Percentiles rank a stretch among this genome's conserved stretches.
Evolutionary conservation across 106 monocot species (phyloP).

Genomic region (Phalaenopsis aphrodite): DNA sequence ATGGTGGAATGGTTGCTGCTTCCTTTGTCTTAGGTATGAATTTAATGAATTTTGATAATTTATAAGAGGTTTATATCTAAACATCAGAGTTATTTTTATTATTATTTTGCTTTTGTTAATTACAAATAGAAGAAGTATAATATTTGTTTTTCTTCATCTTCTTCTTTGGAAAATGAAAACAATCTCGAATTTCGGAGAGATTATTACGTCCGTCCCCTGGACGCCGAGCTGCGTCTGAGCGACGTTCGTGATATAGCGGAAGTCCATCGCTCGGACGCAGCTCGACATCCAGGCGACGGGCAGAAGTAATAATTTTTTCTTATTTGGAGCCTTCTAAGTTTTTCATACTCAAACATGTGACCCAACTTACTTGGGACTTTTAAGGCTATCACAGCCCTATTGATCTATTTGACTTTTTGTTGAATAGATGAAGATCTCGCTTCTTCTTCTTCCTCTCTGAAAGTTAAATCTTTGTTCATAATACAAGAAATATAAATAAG

Average conservation of each 20-base stretch:
- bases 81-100: not conserved
- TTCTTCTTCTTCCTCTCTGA: not conserved
- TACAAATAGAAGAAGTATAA: not conserved
- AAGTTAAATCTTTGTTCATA: not conserved
- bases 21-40: conserved; percentile 57
- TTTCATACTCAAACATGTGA: not conserved
- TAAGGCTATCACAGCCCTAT: not conserved
- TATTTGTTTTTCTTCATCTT: no score
- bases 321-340: not conserved
- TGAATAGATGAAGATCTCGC: not conserved
- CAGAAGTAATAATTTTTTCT: no score
- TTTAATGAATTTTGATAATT: not conserved
- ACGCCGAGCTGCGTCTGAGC: no score
- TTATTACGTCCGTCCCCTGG: no score
- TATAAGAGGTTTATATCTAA: not conserved
- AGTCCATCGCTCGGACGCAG: no score
- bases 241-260: no score
- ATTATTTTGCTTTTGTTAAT: not conserved
- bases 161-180: no score
- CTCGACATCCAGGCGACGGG: no score
- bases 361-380: not conserved
- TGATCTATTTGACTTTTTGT: not conserved
- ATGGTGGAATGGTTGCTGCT: conserved; percentile 78
- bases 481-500: no score
- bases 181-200: no score